A percentile compares a stretch with the other conserved stretches of the same genome.
These are phyloP conservation scores for Pythium aphanidermatum DNA, from an alignment of 352 stramenopile genomes.

Conservation along the genomic window DNA sequence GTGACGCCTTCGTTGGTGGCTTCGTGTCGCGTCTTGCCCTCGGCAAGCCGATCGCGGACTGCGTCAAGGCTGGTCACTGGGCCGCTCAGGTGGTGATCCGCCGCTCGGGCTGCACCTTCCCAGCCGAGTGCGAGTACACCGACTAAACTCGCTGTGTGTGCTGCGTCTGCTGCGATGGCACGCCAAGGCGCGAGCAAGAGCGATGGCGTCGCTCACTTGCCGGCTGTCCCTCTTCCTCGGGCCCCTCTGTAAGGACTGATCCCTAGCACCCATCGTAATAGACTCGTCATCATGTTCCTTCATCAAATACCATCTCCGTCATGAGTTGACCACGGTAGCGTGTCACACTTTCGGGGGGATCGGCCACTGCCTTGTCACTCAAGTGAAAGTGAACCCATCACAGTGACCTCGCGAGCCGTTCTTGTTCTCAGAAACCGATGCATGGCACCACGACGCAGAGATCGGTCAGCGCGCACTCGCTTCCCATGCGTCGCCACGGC, in stretches of 20 bases:
- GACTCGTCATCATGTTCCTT: too few species aligned
- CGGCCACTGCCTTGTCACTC: slow-evolving; percentile 5
- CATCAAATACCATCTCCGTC: slow-evolving; percentile 1
- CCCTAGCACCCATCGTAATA: slow-evolving; percentile 1
- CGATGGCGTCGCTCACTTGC: slow-evolving; percentile 5
- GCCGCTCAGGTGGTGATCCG: slow-evolving; percentile 96
- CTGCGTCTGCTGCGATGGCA: background rate
- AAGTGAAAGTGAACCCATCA: slow-evolving; percentile 10
- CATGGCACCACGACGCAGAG: background rate
- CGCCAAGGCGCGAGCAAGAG: slow-evolving; percentile 13
- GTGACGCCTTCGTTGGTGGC: slow-evolving; percentile 98
- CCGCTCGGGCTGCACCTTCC: slow-evolving; percentile 95
- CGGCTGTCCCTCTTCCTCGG: slow-evolving; percentile 17
- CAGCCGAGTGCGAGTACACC: slow-evolving; percentile 88
- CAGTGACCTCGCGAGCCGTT: background rate
- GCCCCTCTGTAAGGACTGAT: background rate
- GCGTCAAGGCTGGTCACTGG: slow-evolving; percentile 96
- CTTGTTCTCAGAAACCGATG: slow-evolving; percentile 6
- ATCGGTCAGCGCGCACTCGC: background rate
- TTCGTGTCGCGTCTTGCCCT: slow-evolving; percentile 94
- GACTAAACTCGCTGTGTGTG: slow-evolving; percentile 32
- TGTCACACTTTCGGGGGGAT: slow-evolving; percentile 5
- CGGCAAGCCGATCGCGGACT: slow-evolving; percentile 84
- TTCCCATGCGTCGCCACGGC: slow-evolving; percentile 30
- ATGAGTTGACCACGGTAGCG: background rate